Conservation (phyloP, 129 eudicot genomes). For the Rutidosis leptorrhynchoides region DNA sequence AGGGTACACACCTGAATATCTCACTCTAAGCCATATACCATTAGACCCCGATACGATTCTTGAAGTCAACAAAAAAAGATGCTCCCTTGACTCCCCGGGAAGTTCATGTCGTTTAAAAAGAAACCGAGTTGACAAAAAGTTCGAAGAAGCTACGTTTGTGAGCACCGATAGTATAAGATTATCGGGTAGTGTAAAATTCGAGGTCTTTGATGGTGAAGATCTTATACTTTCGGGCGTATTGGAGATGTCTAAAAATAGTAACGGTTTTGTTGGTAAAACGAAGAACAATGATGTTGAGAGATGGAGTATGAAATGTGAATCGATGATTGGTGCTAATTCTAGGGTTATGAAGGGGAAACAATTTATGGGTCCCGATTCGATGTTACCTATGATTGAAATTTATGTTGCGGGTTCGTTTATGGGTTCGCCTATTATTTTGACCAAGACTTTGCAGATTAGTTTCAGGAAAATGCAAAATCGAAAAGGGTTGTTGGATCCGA, state of each 20-base stretch:
- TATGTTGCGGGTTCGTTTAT: conserved; percentile 68
- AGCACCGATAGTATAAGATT: conserved; percentile 75
- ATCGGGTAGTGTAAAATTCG: conserved; percentile 72
- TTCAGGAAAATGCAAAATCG: conserved; percentile 52
- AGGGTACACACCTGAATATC: conserved; percentile 59
- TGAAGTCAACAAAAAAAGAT: conserved; percentile 70
- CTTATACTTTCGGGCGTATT: conserved; percentile 59
- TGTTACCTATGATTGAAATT: conserved; percentile 67
- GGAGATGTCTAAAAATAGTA: conserved; percentile 50
- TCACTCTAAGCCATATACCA: conserved; percentile 67
- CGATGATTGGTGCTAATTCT: conserved; percentile 43
- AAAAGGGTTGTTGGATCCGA: conserved; percentile 50
- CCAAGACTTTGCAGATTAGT: conserved; percentile 71
- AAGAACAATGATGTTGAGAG: conserved; percentile 39
- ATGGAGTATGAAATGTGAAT: conserved; percentile 73
- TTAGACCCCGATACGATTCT: conserved; percentile 65
- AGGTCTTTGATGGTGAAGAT: conserved; percentile 65
- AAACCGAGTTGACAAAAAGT: conserved; percentile 63
- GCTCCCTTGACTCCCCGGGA: conserved; percentile 60
- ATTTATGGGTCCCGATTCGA: conserved; percentile 44
- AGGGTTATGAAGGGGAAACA: conserved; percentile 67
- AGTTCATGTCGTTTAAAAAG: conserved; percentile 50
- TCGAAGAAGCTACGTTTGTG: conserved; percentile 83
- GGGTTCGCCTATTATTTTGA: conserved; percentile 68
- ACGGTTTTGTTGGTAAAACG: too few relatives aligned